These are phyloP conservation scores for Yarrowia sp. DNA, from an alignment of 805 yeast genomes.

Conservation along the genomic window DNA sequence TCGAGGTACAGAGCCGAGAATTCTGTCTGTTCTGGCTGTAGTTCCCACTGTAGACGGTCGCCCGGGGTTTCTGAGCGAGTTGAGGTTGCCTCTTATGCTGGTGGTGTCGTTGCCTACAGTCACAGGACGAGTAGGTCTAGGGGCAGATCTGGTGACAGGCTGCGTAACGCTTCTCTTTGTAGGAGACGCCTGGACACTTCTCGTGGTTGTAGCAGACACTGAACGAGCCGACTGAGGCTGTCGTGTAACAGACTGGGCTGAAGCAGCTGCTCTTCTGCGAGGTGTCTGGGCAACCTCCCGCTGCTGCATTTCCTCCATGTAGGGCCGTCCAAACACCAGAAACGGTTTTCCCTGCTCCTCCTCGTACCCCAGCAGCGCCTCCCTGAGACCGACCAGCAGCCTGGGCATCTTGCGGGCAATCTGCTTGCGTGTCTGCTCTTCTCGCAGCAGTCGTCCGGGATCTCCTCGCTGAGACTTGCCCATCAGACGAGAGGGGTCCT, in stretches of 20 bases:
- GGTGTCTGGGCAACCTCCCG: background rate
- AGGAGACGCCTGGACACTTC: background rate
- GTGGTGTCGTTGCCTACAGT: background rate
- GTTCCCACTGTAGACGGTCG: background rate
- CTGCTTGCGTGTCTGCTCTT: conserved; percentile 70
- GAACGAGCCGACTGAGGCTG: background rate
- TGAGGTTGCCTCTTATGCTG: background rate
- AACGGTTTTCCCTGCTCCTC: conserved; percentile 35
- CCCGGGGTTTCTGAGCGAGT: background rate
- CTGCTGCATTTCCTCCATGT: background rate
- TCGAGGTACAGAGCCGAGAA: conserved; percentile 1
- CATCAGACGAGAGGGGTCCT: conserved; percentile 75
- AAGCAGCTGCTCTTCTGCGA: background rate
- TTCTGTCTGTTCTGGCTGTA: background rate
- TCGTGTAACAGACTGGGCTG: background rate
- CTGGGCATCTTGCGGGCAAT: conserved; percentile 68
- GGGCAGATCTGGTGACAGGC: background rate
- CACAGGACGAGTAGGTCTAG: background rate
- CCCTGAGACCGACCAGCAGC: conserved; percentile 52
- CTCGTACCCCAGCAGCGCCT: conserved; percentile 51
- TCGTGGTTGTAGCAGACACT: no score
- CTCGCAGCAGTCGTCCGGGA: conserved; percentile 73
- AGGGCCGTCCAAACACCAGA: conserved; percentile 46
- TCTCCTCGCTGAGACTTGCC: conserved; percentile 47
- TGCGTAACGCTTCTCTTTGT: background rate